Evolutionary conservation across 139 green algal genomes (phyloP).

Genomic region (Cymbomonas tetramitiformis): DNA sequence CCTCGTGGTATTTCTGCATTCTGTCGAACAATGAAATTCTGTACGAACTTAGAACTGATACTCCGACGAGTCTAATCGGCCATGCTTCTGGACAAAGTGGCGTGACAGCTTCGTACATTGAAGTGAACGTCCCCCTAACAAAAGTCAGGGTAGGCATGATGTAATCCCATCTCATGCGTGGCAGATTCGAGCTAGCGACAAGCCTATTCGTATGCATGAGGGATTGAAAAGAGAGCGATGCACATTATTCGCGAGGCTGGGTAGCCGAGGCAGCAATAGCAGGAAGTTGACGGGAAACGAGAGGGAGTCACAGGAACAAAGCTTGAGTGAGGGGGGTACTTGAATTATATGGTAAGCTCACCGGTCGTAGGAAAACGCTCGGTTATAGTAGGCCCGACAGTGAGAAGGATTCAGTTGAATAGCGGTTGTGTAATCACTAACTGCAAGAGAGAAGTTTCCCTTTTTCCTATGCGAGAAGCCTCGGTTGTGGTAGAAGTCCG

Average conservation of each 20-base stretch:
- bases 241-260: too few relatives aligned
- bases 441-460: conserved; percentile 24
- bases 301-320: background rate
- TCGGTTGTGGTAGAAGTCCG: conserved; percentile 78
- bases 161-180: too few relatives aligned
- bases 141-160: background rate
- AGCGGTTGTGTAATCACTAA: conserved; percentile 57
- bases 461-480: conserved; percentile 68
- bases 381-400: conserved; percentile 65
- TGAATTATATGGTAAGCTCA: conserved; percentile 1
- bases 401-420: conserved; percentile 52
- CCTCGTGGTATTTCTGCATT: conserved; percentile 33
- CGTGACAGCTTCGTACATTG: too few relatives aligned
- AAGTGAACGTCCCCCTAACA: background rate
- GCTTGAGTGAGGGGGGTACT: background rate
- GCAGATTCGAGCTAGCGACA: too few relatives aligned
- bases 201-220: too few relatives aligned
- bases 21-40: too few relatives aligned
- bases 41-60: too few relatives aligned
- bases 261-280: too few relatives aligned
- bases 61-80: too few relatives aligned
- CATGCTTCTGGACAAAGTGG: too few relatives aligned
- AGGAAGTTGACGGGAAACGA: background rate
- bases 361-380: conserved; percentile 46
- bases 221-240: too few relatives aligned